These are phyloP conservation scores for Meyerozyma sp. DNA, from an alignment of 1,139 yeast species.

Conservation along the genomic window DNA sequence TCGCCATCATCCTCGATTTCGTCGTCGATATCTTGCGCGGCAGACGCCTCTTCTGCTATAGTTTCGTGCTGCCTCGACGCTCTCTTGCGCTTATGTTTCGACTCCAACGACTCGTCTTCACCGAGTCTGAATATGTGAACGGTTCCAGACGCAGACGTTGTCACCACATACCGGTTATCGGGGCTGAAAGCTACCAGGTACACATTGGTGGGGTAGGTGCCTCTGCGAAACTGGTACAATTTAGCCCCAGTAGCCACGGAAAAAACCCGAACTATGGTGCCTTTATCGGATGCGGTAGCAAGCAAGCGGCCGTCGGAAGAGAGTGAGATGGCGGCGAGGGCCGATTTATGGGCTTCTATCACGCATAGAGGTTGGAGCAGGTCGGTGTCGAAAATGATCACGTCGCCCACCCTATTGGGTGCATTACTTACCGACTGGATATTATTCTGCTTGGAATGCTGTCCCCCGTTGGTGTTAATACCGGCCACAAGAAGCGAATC, in stretches of 20 bases:
- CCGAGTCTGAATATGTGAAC: conserved; percentile 84
- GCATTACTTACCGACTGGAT: conserved; percentile 41
- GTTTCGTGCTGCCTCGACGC: conserved; percentile 19
- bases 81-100: conserved; percentile 30
- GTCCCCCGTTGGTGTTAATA: conserved; percentile 41
- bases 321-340: conserved; percentile 71
- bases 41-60: conserved; percentile 23
- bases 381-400: conserved; percentile 73
- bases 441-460: conserved; percentile 37
- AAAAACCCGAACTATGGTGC: conserved; percentile 87
- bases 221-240: conserved; percentile 85
- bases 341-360: conserved; percentile 88
- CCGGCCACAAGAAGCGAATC: conserved; percentile 40
- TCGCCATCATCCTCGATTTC: conserved; percentile 5
- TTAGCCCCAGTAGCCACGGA: conserved; percentile 79
- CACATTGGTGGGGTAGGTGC: conserved; percentile 90
- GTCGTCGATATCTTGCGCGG: conserved; percentile 1
- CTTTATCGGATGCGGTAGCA: conserved; percentile 94
- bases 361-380: conserved; percentile 82
- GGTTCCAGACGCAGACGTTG: conserved; percentile 87
- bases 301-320: conserved; percentile 77
- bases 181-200: conserved; percentile 76
- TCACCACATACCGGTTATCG: conserved; percentile 70
- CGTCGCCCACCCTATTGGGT: conserved; percentile 73
- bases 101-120: conserved; percentile 49